Evolutionary conservation across 805 yeast species (phyloP).

Genomic region (Zygoascus biomembranicola): DNA sequence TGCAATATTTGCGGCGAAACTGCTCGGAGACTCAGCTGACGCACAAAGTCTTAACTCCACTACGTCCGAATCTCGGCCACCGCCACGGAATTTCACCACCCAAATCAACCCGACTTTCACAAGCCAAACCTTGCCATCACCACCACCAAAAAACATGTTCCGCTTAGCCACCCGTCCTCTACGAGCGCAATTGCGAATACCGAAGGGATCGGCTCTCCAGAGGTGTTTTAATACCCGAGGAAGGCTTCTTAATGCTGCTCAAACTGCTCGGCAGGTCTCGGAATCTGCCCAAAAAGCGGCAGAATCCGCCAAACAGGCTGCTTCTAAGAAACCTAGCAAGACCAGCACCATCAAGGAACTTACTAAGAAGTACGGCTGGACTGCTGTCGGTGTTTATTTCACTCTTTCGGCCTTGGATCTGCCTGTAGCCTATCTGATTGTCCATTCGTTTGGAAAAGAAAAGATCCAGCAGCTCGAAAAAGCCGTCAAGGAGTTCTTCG

Average conservation of each 20-base stretch:
- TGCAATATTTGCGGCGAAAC: too few relatives aligned
- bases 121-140: too few relatives aligned
- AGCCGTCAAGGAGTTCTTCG: slow-evolving; percentile 50
- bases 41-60: too few relatives aligned
- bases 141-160: not conserved
- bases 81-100: not conserved
- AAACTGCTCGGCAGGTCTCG: not conserved
- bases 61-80: not conserved
- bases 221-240: not conserved
- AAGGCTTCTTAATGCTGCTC: not conserved
- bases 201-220: not conserved
- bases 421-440: slow-evolving; percentile 74
- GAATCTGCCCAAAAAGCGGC: not conserved
- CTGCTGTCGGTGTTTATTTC: slow-evolving; percentile 80
- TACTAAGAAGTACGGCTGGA: slow-evolving; percentile 80
- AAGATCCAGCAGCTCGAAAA: slow-evolving; percentile 61
- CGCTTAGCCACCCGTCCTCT: not conserved
- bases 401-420: slow-evolving; percentile 67
- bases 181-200: not conserved
- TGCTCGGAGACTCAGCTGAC: too few relatives aligned
- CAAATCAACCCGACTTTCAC: too few relatives aligned
- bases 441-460: slow-evolving; percentile 84
- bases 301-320: not conserved
- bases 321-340: slow-evolving; percentile 1
- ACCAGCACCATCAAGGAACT: slow-evolving; percentile 41